These are phyloP conservation scores for Chamaenerion angustifolium DNA, from an alignment of 345 rosid species.

Conservation along the genomic window DNA sequence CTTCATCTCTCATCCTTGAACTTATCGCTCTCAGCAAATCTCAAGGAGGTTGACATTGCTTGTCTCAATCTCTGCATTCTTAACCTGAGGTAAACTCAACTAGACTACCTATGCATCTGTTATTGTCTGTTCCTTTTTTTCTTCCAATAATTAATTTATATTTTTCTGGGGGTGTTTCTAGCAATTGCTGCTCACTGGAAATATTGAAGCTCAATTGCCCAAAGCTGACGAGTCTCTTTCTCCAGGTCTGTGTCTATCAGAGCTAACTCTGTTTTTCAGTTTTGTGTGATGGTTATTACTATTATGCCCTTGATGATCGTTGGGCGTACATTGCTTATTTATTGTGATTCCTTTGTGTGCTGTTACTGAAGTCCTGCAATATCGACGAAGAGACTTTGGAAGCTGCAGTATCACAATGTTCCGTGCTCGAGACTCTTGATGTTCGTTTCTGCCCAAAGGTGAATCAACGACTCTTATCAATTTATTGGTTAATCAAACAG, in stretches of 20 bases:
- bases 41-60: conserved; percentile 78
- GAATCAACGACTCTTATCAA: conserved; percentile 11
- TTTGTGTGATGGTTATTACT: background rate
- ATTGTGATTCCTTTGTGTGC: background rate
- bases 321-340: background rate
- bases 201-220: conserved; percentile 69
- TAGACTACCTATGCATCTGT: background rate
- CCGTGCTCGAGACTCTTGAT: conserved; percentile 81
- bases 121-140: background rate
- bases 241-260: conserved; percentile 72
- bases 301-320: no score
- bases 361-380: conserved; percentile 48
- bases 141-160: background rate
- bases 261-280: background rate
- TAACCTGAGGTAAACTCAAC: conserved; percentile 48
- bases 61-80: conserved; percentile 63
- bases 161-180: conserved; percentile 12
- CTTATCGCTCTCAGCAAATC: conserved; percentile 66
- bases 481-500: no score
- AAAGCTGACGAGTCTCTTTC: conserved; percentile 71
- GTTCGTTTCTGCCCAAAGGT: conserved; percentile 92
- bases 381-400: conserved; percentile 63
- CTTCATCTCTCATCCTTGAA: conserved; percentile 64
- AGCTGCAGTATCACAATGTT: conserved; percentile 63
- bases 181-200: conserved; percentile 88